Percentiles rank a stretch among this genome's conserved stretches.
These are phyloP conservation scores for Wilcoxina mikolae DNA, from an alignment of 495 filamentous ascomycete species.

Conservation along the genomic window DNA sequence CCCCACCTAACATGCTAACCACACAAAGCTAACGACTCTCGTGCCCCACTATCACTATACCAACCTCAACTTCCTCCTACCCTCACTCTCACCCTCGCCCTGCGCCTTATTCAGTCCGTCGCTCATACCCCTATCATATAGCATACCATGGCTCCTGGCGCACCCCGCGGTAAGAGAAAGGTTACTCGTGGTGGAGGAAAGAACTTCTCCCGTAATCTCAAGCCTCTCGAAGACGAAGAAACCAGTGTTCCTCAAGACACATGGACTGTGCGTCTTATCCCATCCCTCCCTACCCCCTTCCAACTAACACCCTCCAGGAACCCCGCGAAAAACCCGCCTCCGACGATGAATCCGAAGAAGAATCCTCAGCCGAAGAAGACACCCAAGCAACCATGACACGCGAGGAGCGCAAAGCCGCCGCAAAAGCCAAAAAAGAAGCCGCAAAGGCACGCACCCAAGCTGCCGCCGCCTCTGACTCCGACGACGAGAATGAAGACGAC, in stretches of 20 bases:
- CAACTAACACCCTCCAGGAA: constrained; percentile 31
- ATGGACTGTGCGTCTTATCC: background rate
- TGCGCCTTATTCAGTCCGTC: no score
- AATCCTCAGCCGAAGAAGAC: constrained; percentile 36
- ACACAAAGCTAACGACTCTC: background rate
- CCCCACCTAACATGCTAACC: background rate
- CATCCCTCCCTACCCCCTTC: background rate
- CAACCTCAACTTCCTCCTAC: no score
- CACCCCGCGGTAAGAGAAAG: constrained; percentile 73
- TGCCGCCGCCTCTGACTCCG: constrained; percentile 46
- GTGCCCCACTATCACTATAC: no score
- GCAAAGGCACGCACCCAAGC: constrained; percentile 58
- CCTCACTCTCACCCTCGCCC: no score
- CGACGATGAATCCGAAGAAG: constrained; percentile 36
- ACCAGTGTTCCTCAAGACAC: constrained; percentile 33
- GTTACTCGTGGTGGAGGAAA: constrained; percentile 86
- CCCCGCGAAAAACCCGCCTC: constrained; percentile 33
- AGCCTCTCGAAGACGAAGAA: constrained; percentile 63
- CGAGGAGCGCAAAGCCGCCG: constrained; percentile 72
- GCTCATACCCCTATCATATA: no score
- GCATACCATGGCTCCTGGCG: constrained; percentile 48
- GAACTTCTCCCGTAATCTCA: constrained; percentile 79
- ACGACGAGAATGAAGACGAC: constrained; percentile 36
- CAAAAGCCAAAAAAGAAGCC: constrained; percentile 83
- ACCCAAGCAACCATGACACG: constrained; percentile 43